A percentile compares a stretch with the other conserved stretches of the same genome.
Evolutionary conservation across 2,329 filamentous ascomycete genomes (phyloP).

Genomic region (Beauveria scarabaeidicola): DNA sequence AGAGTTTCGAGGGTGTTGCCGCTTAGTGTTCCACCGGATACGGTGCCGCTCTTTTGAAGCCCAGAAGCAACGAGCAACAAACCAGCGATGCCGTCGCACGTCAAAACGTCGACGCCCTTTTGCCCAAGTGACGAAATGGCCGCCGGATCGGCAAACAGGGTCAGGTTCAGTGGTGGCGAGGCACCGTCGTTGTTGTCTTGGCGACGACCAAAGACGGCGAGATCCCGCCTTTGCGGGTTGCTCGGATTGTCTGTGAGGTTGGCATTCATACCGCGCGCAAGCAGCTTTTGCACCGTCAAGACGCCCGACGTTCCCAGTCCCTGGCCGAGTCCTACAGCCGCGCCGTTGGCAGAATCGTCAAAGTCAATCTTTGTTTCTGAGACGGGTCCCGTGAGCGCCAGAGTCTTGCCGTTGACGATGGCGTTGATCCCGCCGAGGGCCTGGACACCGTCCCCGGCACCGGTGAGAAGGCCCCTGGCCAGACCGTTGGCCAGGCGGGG

Average conservation of each 20-base stretch:
- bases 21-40: constrained; percentile 10
- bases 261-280: constrained; percentile 15
- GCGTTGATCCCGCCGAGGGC: constrained; percentile 25
- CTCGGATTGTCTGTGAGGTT: not conserved
- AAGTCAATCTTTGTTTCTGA: constrained; percentile 21
- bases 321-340: constrained; percentile 26
- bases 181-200: not conserved
- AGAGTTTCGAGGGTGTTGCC: constrained; percentile 12
- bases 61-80: constrained; percentile 20
- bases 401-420: constrained; percentile 22
- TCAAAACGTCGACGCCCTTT: constrained; percentile 21
- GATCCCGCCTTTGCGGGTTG: not conserved
- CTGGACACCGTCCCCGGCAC: constrained; percentile 25
- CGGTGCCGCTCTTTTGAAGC: constrained; percentile 18
- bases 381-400: constrained; percentile 12
- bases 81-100: constrained; percentile 26
- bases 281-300: constrained; percentile 21
- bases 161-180: constrained; percentile 16
- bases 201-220: not conserved
- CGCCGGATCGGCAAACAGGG: constrained; percentile 20
- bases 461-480: constrained; percentile 26
- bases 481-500: constrained; percentile 26
- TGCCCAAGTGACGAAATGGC: constrained; percentile 23
- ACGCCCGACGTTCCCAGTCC: constrained; percentile 27
- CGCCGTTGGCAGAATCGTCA: constrained; percentile 27